Evolutionary conservation across 108 stramenopile species (phyloP), one percentile per base, ranked within the genome.

Genomic region (Fragilaria crotonensis): DNA sequence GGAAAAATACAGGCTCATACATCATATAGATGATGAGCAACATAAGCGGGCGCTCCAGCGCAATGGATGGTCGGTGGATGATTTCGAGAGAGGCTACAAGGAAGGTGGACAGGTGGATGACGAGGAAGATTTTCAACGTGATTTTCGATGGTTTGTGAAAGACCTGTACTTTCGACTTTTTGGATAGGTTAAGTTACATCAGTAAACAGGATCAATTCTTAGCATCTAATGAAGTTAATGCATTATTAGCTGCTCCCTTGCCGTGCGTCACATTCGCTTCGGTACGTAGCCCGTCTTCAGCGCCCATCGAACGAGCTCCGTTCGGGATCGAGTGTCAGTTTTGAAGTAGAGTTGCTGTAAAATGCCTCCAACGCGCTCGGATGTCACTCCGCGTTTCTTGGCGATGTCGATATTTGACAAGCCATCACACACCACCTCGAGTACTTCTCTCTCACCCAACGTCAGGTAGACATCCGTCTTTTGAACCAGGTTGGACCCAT

Each of bases 1-100:
- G 49, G 56, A 54, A 0, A 88, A 83, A 29, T 93, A 93, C 56
- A 66, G 87, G 48, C 59, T 62, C 26, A 93, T 93, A 64, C 91
- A 93, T 65, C 81, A 75, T 51, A 85, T 93, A 59, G 77, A 76
- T 5, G 85, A 85, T 55, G 63, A 44, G 19, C 72, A 82, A 52
- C 87, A 85, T 58, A 61, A 28, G 25, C 14, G 32, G 4, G 83
- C 83, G 0, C 56, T 89, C 56, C 51, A 54, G 2, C 59, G 65
- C 48, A 71, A 63, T 48, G 87, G 87, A 9, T 93, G 87, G 91
- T 85, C 85, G 2, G 57, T 70, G 20, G 73, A 70, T 21, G 83
- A 93, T 54, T 93, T 85, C 61, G 74, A 82, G 52, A 32, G 28
- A 2, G 79, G 79, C 19, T 30, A 51, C 23, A 28, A 50, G 25